Evolutionary conservation across 2,329 filamentous ascomycete genomes (phyloP), one percentile per base, ranked within the genome.

Genomic region (Xylariaceae sp.): DNA sequence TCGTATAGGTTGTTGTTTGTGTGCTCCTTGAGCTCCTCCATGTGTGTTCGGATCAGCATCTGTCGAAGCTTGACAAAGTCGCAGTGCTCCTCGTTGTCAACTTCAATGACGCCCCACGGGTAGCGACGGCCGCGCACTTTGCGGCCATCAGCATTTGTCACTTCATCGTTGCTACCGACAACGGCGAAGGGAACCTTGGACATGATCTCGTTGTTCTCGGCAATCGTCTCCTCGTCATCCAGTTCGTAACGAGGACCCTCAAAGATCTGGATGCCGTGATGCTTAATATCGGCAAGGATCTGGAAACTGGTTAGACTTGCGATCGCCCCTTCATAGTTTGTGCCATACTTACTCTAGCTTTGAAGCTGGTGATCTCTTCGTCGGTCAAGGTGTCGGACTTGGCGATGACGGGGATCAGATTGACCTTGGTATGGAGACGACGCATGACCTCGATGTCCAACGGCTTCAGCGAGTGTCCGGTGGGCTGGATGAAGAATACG

Each of bases 21-120:
- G 75, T 98, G 88, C 75, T 98, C 92, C 83, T 98, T 98, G 73
- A 98, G 88, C 73, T 98, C 92, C 67, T 98, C 92, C 92, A 98
- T 98, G 78, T 98, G 92, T 41, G 92, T 98, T 66, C 92, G 86
- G 73, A 98, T 97, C 54, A 98, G 81, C 92, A 98, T 98, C 70
- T 98, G 92, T 67, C 92, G 88, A 47, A 98, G 82, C 81, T 98
- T 98, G 69, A 97, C 92, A 54, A 98, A 98, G 71, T 98, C 92
- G 62, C 92, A 98, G 75, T 98, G 92, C 68, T 98, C 92, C 77
- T 98, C 92, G 65, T 98, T 98, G 70, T 98, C 92, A 50, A 98
- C 92, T 70, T 98, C 92, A 53, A 98, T 96, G 57, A 92, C 81
- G 71, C 92, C 92, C 92, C 92, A 98, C 12, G 92, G 92, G 71